Conservation (phyloP, 225 moss, liverwort and hornwort genomes). For the Anthoceros angustus region DNA sequence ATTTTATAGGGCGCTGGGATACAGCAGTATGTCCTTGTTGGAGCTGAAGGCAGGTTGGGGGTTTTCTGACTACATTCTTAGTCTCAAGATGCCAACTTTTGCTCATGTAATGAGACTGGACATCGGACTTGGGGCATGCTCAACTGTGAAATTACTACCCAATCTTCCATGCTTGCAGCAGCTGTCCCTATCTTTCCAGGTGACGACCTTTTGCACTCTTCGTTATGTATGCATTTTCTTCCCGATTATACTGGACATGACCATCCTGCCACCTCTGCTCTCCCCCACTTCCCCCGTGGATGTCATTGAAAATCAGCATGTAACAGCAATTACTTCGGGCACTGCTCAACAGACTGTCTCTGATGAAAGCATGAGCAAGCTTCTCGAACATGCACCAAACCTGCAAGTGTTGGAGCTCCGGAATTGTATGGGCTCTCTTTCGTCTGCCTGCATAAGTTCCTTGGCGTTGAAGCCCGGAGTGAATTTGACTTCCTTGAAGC, state of each 20-base stretch:
- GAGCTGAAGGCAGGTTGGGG: constrained; percentile 60
- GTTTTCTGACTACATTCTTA: constrained; percentile 23
- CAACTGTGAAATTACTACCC: constrained; percentile 24
- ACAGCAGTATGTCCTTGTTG: constrained; percentile 13
- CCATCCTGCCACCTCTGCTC: too few relatives aligned
- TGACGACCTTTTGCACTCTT: constrained; percentile 10
- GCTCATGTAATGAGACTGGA: constrained; percentile 25
- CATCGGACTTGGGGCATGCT: constrained; percentile 46
- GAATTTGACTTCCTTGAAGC: constrained; percentile 29
- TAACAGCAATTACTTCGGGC: not conserved
- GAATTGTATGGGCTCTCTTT: constrained; percentile 19
- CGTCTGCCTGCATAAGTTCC: constrained; percentile 21
- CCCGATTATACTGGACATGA: not conserved
- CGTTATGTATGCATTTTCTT: not conserved
- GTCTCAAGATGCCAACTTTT: constrained; percentile 20
- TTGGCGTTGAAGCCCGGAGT: constrained; percentile 20
- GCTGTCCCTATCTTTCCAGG: constrained; percentile 50
- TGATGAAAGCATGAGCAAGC: constrained; percentile 30
- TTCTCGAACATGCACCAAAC: constrained; percentile 23
- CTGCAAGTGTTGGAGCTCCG: constrained; percentile 52
- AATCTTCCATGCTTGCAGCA: constrained; percentile 29
- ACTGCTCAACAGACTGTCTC: constrained; percentile 29
- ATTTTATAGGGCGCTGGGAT: constrained; percentile 20
- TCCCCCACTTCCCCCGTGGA: too few relatives aligned
- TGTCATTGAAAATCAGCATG: too few relatives aligned